phyloP scores from a whole-genome alignment of 257 asterid genomes.

The Salvia splendens region DNA sequence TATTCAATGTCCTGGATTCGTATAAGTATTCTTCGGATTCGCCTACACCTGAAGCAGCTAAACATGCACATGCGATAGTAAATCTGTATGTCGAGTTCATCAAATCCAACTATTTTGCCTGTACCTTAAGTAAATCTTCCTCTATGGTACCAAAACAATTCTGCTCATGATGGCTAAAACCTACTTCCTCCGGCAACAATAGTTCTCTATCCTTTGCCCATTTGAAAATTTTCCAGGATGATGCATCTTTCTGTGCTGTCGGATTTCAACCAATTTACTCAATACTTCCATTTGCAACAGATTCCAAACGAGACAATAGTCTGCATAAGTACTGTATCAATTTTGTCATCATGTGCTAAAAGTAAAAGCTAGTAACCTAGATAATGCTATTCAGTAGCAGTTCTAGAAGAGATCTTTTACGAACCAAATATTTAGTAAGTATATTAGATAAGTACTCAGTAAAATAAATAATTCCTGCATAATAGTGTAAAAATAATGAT shows the following conservation, averaged over 20 bases:
- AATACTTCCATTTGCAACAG: constrained; percentile 11
- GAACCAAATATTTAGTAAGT: neutral
- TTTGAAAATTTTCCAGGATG: neutral
- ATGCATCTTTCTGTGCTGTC: constrained; percentile 15
- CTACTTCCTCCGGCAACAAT: neutral
- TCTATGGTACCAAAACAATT: neutral
- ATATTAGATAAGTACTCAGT: neutral
- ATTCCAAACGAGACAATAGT: constrained; percentile 15
- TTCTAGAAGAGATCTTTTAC: neutral
- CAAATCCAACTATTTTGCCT: constrained; percentile 8
- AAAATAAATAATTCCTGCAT: constrained; percentile 7
- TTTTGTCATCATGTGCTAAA: constrained; percentile 14
- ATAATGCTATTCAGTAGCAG: constrained; percentile 2
- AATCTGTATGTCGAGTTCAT: neutral
- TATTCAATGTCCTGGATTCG: neutral
- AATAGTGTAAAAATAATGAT: constrained; percentile 16
- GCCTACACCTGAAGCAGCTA: constrained; percentile 3
- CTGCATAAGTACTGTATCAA: constrained; percentile 1
- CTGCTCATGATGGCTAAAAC: constrained; percentile 9
- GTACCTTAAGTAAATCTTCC: neutral
- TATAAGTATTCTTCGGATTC: neutral
- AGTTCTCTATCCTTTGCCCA: constrained; percentile 4
- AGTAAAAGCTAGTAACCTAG: constrained; percentile 1
- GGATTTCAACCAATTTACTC: constrained; percentile 4
- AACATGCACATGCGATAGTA: neutral